phyloP scores from a whole-genome alignment of 2,329 filamentous ascomycete species.

The Arthrobotrys conoides region DNA sequence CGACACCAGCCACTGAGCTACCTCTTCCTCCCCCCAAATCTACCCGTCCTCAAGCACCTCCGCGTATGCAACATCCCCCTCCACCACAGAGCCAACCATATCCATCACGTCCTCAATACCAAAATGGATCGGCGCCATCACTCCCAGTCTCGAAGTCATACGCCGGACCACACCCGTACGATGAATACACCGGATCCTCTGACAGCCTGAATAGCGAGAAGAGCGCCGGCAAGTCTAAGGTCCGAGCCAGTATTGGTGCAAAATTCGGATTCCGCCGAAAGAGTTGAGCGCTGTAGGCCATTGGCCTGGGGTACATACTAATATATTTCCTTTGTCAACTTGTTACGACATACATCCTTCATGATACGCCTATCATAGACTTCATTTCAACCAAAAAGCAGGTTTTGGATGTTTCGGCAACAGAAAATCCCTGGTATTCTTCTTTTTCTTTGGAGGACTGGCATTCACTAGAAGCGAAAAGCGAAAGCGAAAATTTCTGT shows the following conservation, averaged over 20 bases:
- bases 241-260: conserved; percentile 45
- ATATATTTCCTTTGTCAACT: conserved; percentile 42
- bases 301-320: not conserved
- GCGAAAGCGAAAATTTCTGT: conserved; percentile 25
- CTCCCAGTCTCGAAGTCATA: conserved; percentile 17
- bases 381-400: conserved; percentile 17
- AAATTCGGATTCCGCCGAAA: conserved; percentile 52
- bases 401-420: conserved; percentile 32
- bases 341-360: conserved; percentile 31
- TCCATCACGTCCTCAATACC: conserved; percentile 14
- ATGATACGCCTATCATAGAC: conserved; percentile 39
- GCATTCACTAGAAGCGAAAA: conserved; percentile 31
- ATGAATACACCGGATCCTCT: conserved; percentile 51
- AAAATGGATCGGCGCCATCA: conserved; percentile 7
- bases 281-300: not conserved
- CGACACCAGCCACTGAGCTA: conserved; percentile 20
- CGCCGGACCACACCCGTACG: conserved; percentile 15
- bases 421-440: conserved; percentile 25
- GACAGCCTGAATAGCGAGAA: conserved; percentile 50
- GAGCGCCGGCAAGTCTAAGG: conserved; percentile 38
- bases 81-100: conserved; percentile 11
- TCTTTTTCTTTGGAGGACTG: conserved; percentile 31
- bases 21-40: conserved; percentile 24
- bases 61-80: conserved; percentile 17
- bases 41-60: not conserved